These are phyloP conservation scores for Platanthera zijinensis DNA, from an alignment of 106 monocot species.

Conservation along the genomic window DNA sequence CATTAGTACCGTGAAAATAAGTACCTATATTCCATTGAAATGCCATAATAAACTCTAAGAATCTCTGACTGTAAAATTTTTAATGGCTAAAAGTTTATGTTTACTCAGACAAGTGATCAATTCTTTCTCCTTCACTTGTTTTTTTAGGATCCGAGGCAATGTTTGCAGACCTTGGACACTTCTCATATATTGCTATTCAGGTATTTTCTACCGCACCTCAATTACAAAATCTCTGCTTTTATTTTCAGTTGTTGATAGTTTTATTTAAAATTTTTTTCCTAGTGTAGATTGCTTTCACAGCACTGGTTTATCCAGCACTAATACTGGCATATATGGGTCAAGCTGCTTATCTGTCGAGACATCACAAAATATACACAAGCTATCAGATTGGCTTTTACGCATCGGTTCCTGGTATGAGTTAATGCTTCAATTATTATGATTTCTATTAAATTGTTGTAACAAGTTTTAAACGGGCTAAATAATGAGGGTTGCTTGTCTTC, in stretches of 20 bases:
- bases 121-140: background rate
- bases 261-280: background rate
- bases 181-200: conserved; percentile 62
- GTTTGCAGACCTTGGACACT: conserved; percentile 83
- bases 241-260: background rate
- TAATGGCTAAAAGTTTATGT: conserved; percentile 1
- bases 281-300: conserved; percentile 56
- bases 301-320: conserved; percentile 57
- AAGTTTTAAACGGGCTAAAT: background rate
- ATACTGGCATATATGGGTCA: conserved; percentile 78
- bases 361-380: conserved; percentile 30
- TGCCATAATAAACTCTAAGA: background rate
- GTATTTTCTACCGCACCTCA: conserved; percentile 12
- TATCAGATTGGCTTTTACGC: conserved; percentile 67
- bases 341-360: conserved; percentile 61
- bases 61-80: background rate
- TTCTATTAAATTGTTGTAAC: background rate
- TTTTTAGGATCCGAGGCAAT: conserved; percentile 70
- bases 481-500: background rate
- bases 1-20: background rate
- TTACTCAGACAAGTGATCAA: background rate
- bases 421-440: background rate
- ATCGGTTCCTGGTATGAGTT: conserved; percentile 52
- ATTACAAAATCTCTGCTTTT: background rate
- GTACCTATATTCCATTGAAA: background rate